Percentiles rank a stretch among this genome's conserved stretches.
phyloP scores from a whole-genome alignment of 1,284 basidiomycete genomes.

The Ganoderma sp. region DNA sequence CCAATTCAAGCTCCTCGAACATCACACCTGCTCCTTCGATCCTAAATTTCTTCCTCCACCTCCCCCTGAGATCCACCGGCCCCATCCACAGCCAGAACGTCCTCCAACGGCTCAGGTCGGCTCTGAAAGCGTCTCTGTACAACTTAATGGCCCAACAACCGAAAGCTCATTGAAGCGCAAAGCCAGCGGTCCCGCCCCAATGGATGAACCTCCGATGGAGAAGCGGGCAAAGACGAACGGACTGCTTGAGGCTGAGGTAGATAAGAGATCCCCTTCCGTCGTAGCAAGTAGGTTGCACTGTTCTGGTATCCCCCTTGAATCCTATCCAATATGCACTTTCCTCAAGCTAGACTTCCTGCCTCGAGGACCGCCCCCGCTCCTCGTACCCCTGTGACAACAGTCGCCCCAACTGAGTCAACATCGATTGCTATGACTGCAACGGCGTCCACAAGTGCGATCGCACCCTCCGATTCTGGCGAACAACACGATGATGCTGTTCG shows the following conservation, averaged over 20 bases:
- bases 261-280: slow-evolving; percentile 35
- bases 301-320: slow-evolving; percentile 13
- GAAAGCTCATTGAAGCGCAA: slow-evolving; percentile 40
- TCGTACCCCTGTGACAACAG: background rate
- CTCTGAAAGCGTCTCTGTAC: slow-evolving; percentile 14
- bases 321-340: slow-evolving; percentile 15
- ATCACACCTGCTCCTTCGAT: slow-evolving; percentile 67
- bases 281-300: slow-evolving; percentile 40
- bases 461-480: slow-evolving; percentile 11
- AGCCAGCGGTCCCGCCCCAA: slow-evolving; percentile 34
- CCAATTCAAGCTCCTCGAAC: slow-evolving; percentile 72
- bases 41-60: slow-evolving; percentile 34
- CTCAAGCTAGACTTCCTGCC: slow-evolving; percentile 23
- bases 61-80: slow-evolving; percentile 13
- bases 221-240: slow-evolving; percentile 40
- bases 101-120: background rate
- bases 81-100: slow-evolving; percentile 3
- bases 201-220: slow-evolving; percentile 38
- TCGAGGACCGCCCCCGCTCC: slow-evolving; percentile 7
- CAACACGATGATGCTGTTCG: slow-evolving; percentile 46
- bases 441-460: background rate
- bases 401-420: slow-evolving; percentile 7
- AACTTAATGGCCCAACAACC: background rate
- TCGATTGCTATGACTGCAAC: background rate
- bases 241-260: slow-evolving; percentile 35